Base-by-base conservation (phyloP, 768 basidiomycete species). In the Calocybe gangraenosa region DNA sequence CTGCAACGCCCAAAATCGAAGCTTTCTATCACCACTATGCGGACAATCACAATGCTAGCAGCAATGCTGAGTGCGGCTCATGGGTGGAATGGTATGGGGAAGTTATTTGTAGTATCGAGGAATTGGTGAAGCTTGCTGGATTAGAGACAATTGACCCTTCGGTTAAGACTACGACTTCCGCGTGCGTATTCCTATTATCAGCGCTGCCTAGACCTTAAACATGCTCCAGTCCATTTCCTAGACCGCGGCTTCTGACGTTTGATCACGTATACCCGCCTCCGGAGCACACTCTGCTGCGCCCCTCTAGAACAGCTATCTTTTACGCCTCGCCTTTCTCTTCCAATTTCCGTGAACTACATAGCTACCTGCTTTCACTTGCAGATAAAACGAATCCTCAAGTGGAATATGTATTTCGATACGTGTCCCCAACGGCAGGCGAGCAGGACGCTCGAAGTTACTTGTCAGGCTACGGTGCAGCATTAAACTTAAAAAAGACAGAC, bases 401-500 rank as follows among this genome's bases (percentile, higher is more conserved):
- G 22, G 78, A 84, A 62, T 93, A 92, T 55, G 71, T 93, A 22
- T 73, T 92, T 41, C 78, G 92, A n/a, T 79, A 81, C 45, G 67
- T 77, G 3, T 81, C 84, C 2, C 70, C 78, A 1, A 43, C 44
- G 4, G 46, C 45, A 9, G 50, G 58, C 0, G 56, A 54, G 15
- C 40, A 54, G 0, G 56, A 55, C 1, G 53, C 62, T 17, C 58
- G 65, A 3, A 76, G 65, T 47, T 73, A 76, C 56, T 68, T 99
- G 7, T 82, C 87, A 2, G 95, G 95, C 3, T 99, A 92, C 55
- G 96, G 96, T 2, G 94, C 94, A 6, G 75, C 87, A 17, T 69
- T 99, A 42, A 92, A 95, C 54, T 65, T 99, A 55, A 99, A 99
- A 73, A 96, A 94, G 69, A 96, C 81, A 75, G 96, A 99, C 56